These are phyloP conservation scores for Trypanosoma mega DNA, from an alignment of 208 protist species.

Conservation along the genomic window DNA sequence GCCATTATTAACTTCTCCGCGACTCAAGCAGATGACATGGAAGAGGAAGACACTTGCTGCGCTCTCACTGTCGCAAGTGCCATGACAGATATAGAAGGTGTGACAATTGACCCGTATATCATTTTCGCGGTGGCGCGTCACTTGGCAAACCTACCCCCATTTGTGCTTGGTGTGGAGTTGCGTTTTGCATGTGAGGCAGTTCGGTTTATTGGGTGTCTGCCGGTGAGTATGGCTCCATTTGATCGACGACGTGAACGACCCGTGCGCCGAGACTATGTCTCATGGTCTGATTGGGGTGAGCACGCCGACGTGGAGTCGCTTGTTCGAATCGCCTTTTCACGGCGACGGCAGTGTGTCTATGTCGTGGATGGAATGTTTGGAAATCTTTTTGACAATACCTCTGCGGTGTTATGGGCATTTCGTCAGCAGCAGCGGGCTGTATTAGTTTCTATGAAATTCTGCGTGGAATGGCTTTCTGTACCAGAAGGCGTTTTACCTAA, in stretches of 20 bases:
- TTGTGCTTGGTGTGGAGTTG: constrained; percentile 61
- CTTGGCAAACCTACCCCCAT: constrained; percentile 35
- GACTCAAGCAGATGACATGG: constrained; percentile 37
- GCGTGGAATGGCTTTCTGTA: constrained; percentile 54
- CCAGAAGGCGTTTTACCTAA: constrained; percentile 56
- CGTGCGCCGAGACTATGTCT: constrained; percentile 28
- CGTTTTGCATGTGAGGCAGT: constrained; percentile 66
- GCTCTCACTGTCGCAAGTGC: constrained; percentile 75
- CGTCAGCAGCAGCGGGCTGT: constrained; percentile 54
- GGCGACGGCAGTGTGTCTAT: constrained; percentile 53
- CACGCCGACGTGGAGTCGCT: constrained; percentile 29
- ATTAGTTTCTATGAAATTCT: constrained; percentile 64
- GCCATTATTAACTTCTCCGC: constrained; percentile 58
- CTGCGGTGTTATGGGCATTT: constrained; percentile 73
- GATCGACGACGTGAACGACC: constrained; percentile 34
- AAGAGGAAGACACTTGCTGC: constrained; percentile 70
- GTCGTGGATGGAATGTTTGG: constrained; percentile 60
- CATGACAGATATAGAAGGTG: constrained; percentile 71
- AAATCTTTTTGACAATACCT: constrained; percentile 79
- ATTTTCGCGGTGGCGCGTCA: constrained; percentile 72
- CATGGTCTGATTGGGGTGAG: constrained; percentile 50
- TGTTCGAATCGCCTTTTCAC: constrained; percentile 59
- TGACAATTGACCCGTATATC: constrained; percentile 84
- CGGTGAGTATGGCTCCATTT: constrained; percentile 45
- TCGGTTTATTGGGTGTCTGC: constrained; percentile 59